Base-by-base conservation (phyloP, 768 basidiomycete genomes). In the Thelephora aurantiotincta region DNA sequence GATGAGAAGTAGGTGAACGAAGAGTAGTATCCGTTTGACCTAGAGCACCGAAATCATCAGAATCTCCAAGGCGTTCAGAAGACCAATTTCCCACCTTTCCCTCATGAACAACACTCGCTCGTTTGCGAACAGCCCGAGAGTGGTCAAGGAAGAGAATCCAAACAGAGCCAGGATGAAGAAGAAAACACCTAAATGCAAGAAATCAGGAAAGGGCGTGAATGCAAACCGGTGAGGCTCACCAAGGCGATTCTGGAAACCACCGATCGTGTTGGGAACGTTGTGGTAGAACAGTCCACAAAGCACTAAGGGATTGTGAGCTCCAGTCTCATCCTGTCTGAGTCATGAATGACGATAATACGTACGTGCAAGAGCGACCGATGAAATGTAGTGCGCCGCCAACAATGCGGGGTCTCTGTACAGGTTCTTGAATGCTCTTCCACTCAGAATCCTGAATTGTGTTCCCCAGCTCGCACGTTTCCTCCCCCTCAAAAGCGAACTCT, bases 121-220 rank as follows among this genome's bases (percentile, higher is more conserved):
- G 54, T 89, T 91, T 5, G 96, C 88, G 59, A 99, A 98, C 44
- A 96, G 65, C 2, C 90, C 87, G 45, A 99, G 68, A 47, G 93
- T 97, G 9, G 92, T 92, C 48, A 99, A 65, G 59, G 91, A 94
- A 4, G 94, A 94, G 66, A 99, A 98, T 2, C 92, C 96, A 55
- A 99, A 98, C 7, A 99, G 68, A 1, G 92, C 82, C n/a, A 99
- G 70, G 2, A 91, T 82, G 66, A 99, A 99, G 71, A 99, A 93
- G 77, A 98, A 97, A 46, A 97, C 74, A 7, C 93, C 88, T 77
- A 63, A 1, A 35, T 30, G 22, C 35, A 9, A 11, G 34, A 45
- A 6, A 35, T 52, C 11, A 51, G 30, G 41, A 33, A 16, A n/a
- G 20, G 26, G 5, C 23, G 11, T 35, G 13, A 19, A 37, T 1